Conservation (phyloP, 768 basidiomycete genomes). For the Calvatia gigantea region DNA sequence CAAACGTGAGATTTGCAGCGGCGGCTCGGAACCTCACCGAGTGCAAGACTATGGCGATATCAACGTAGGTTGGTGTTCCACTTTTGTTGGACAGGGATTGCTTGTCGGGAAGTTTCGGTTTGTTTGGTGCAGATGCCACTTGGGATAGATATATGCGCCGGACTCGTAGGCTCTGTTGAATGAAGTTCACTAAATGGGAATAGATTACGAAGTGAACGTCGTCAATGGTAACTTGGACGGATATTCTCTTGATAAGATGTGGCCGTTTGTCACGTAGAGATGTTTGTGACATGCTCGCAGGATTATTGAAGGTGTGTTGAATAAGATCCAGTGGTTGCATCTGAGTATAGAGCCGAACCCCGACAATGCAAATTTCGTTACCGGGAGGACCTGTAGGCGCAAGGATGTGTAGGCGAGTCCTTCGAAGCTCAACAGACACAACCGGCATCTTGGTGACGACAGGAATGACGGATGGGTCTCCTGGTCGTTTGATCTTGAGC, state of each 20-base stretch:
- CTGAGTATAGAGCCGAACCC: slow-evolving; percentile 24
- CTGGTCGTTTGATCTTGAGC: slow-evolving; percentile 14
- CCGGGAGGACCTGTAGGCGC: slow-evolving; percentile 24
- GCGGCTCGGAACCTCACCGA: slow-evolving; percentile 56
- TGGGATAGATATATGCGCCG: slow-evolving; percentile 30
- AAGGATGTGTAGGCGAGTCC: slow-evolving; percentile 27
- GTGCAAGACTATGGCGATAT: slow-evolving; percentile 39
- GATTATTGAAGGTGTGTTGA: slow-evolving; percentile 21
- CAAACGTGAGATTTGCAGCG: slow-evolving; percentile 68
- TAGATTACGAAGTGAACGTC: slow-evolving; percentile 40
- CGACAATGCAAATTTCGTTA: slow-evolving; percentile 33
- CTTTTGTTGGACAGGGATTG: slow-evolving; percentile 5
- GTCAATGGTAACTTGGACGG: slow-evolving; percentile 35
- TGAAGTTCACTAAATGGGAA: slow-evolving; percentile 61
- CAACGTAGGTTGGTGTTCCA: slow-evolving; percentile 21
- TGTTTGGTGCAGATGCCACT: not conserved
- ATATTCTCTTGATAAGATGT: slow-evolving; percentile 25
- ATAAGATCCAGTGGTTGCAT: slow-evolving; percentile 22
- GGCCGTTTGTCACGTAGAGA: slow-evolving; percentile 36
- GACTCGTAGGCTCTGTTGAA: slow-evolving; percentile 51
- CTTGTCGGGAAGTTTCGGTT: slow-evolving; percentile 4
- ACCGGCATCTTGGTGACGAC: slow-evolving; percentile 3
- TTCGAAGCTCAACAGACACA: slow-evolving; percentile 25
- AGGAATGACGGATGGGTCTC: not conserved
- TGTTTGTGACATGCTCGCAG: slow-evolving; percentile 40